Evolutionary conservation across 257 asterid genomes (phyloP), one percentile per base, ranked within the genome.

Genomic region (Striga asiatica): DNA sequence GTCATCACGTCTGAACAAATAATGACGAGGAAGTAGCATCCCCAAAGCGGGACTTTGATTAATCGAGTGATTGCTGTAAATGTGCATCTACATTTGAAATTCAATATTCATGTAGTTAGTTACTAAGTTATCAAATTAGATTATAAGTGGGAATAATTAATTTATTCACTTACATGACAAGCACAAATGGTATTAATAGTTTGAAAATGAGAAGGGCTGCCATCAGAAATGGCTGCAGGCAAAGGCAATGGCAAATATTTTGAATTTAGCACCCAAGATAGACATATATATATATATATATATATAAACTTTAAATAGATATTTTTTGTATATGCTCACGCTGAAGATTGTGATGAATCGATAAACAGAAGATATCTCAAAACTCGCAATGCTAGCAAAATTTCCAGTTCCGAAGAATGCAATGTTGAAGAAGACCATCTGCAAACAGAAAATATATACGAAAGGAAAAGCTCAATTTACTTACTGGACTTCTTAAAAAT

Each of bases 361-460:
- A 66, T 91, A 91, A 51, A 87, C 97, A 19, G 97, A 91, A 3
- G 98, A 91, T 68, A 91, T 87, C 85, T 87, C 98, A 59, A 91
- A 91, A 70, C 97, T 91, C 9, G 97, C 98, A 32, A 87, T 87
- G 62, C 98, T 84, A 39, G 97, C 98, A 62, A 91, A 91, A 74
- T 91, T 91, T 24, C 97, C 98, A 35, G 98, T 91, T 68, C 98
- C 98, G 32, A 91, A 91, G 85, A 91, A 91, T 21, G 97, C 97
- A 69, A 87, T 78, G 70, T 91, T 91, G 79, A 91, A 88, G 72
- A 91, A 87, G 43, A 88, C 81, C 97, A 91, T 87, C 97, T 91
- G 79, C 62, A 50, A 60, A 49, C 39, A 50, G 10, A 43, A 37
- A 46, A 48, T 11, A 3, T 39, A 21, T 47, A 41, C 9, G 27